Evolutionary conservation across 1,284 basidiomycete species (phyloP), one percentile per base, ranked within the genome.

Genomic region (Pholiota adiposa): DNA sequence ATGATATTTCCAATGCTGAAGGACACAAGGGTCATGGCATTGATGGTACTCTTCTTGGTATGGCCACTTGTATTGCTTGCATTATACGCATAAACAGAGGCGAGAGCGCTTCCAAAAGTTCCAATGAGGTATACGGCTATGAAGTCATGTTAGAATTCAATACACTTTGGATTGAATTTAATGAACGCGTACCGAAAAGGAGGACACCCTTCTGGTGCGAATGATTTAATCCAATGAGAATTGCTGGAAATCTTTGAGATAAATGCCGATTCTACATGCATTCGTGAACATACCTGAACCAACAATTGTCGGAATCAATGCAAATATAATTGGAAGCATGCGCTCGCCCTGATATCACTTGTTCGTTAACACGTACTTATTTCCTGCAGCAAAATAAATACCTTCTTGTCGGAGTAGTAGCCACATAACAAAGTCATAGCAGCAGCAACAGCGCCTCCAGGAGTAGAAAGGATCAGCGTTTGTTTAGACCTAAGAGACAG

Each of bases 11-110:
- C 83, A 8, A 85, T 63, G 51, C 77, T 80, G 70, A 89, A 89
- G 0, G 82, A 73, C 0, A 80, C 75, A 0, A 89, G 73, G 0
- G 86, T 88, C 74, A 88, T 74, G 1, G 84, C 83, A 63, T 89
- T 88, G 60, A 88, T 77, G 1, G 85, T 86, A 59, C 77, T 82
- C 75, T 89, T 90, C 77, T 90, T 89, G 1, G 86, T 89, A 55
- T 86, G 83, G 2, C 87, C 88, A 43, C 81, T 81, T 0, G 83
- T 88, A 67, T 90, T 89, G 51, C 83, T 84, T 0, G 86, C 85
- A 56, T 88, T 88, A 66, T 87, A 89, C 0, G 85, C 84, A 63
- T 88, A 90, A 18, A 90, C 78, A 0, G 83, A 81, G 0, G 86
- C 81, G 2, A 89, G 71, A 0, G 85, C 81, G 50, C 83, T 85